phyloP scores from a whole-genome alignment of 192 early-diverging fungal genomes.

The Tieghemiomyces parasiticus region DNA sequence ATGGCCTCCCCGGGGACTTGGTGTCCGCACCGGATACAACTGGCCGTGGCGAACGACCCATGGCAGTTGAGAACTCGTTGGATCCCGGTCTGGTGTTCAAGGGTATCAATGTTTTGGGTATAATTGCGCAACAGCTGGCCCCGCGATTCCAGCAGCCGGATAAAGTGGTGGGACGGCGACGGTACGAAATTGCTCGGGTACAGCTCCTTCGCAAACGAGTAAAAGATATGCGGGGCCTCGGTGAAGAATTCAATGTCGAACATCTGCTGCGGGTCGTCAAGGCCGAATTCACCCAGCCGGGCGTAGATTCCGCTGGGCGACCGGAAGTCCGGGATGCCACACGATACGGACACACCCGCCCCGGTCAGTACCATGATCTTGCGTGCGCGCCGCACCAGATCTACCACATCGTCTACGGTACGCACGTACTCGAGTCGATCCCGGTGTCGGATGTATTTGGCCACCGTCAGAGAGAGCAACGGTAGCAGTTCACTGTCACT shows the following conservation, averaged over 20 bases:
- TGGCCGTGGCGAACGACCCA: constrained; percentile 92
- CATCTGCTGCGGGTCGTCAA: constrained; percentile 89
- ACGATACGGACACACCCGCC: constrained; percentile 83
- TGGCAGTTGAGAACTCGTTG: constrained; percentile 75
- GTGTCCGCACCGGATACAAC: constrained; percentile 72
- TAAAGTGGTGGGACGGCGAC: constrained; percentile 72
- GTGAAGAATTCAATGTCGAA: constrained; percentile 91
- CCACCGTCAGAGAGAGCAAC: constrained; percentile 35
- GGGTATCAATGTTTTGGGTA: constrained; percentile 94
- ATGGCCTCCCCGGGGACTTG: constrained; percentile 64
- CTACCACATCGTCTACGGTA: constrained; percentile 45
- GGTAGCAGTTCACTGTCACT: constrained; percentile 41
- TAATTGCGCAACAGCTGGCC: constrained; percentile 85
- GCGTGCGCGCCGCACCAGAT: constrained; percentile 34
- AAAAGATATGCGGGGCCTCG: constrained; percentile 78
- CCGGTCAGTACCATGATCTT: constrained; percentile 88
- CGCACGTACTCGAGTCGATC: constrained; percentile 33
- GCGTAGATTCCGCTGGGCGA: constrained; percentile 88
- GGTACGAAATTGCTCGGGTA: constrained; percentile 81
- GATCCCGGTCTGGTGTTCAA: constrained; percentile 81
- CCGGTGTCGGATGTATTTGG: constrained; percentile 38
- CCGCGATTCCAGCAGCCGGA: constrained; percentile 74
- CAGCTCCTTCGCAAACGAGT: constrained; percentile 88
- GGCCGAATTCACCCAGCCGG: constrained; percentile 67
- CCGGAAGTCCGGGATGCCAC: constrained; percentile 94